A percentile compares a stretch with the other conserved stretches of the same genome.
Conservation (phyloP, 352 stramenopile genomes). For the Globisporangium paroecandrum region DNA sequence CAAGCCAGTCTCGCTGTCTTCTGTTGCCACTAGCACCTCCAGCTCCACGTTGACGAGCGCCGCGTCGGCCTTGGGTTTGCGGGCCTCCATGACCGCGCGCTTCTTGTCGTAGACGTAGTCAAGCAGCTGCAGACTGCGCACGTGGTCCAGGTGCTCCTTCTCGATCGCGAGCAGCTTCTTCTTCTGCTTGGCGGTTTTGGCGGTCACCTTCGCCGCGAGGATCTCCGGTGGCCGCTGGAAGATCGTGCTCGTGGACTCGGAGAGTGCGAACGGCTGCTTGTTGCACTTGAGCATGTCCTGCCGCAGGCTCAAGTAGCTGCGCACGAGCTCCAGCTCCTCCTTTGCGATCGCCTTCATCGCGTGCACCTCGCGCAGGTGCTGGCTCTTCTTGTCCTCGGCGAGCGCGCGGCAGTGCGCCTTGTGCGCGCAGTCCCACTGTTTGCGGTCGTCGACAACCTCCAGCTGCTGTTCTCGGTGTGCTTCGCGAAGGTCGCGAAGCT, state of each 20-base stretch:
- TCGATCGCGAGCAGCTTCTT: constrained; percentile 43
- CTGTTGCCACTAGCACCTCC: constrained; percentile 12
- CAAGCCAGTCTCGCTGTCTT: constrained; percentile 28
- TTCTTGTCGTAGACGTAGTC: constrained; percentile 73
- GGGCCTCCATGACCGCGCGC: constrained; percentile 39
- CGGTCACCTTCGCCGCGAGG: constrained; percentile 54
- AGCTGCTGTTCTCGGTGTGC: constrained; percentile 38
- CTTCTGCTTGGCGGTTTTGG: constrained; percentile 39
- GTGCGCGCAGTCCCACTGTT: constrained; percentile 44
- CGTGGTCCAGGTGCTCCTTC: constrained; percentile 59
- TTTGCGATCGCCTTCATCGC: constrained; percentile 57
- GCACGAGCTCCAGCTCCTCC: constrained; percentile 45
- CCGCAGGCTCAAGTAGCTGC: constrained; percentile 37
- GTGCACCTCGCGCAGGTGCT: constrained; percentile 44
- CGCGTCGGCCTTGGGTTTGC: constrained; percentile 49
- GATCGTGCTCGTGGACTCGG: constrained; percentile 65
- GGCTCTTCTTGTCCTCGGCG: constrained; percentile 33
- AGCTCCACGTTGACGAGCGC: constrained; percentile 47
- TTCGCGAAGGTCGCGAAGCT: constrained; percentile 47
- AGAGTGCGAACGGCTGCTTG: constrained; percentile 54
- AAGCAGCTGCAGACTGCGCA: constrained; percentile 65
- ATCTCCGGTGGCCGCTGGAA: constrained; percentile 64
- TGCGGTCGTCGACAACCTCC: constrained; percentile 40
- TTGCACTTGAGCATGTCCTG: constrained; percentile 45
- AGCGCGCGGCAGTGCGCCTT: constrained; percentile 53